A percentile compares a stretch with the other conserved stretches of the same genome.
Conservation (phyloP, 2,329 filamentous ascomycete genomes). For the Paracamarosporium sp. region DNA sequence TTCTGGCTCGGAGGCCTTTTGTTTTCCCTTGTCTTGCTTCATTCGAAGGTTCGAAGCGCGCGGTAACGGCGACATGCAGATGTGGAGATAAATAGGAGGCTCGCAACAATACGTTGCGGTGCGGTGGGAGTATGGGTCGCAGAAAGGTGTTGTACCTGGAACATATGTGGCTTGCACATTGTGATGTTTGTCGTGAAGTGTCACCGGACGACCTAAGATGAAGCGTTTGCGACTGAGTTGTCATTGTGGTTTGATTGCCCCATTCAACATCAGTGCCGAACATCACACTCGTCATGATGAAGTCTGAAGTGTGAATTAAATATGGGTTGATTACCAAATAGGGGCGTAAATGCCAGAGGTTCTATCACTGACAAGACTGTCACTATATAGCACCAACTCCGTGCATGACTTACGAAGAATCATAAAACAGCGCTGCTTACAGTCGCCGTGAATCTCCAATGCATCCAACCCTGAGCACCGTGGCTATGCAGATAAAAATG, state of each 20-base stretch:
- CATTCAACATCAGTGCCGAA: not conserved
- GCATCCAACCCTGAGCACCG: slow-evolving; percentile 27
- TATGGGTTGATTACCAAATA: slow-evolving; percentile 4
- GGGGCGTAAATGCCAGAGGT: slow-evolving; percentile 1
- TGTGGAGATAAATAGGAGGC: not conserved
- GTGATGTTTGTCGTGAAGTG: not conserved
- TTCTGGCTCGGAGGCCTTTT: not conserved
- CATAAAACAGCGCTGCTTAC: slow-evolving; percentile 23
- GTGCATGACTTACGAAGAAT: slow-evolving; percentile 22
- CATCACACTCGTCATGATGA: not conserved
- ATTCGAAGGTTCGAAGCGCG: not conserved
- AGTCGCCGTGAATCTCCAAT: slow-evolving; percentile 26
- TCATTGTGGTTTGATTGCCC: not conserved
- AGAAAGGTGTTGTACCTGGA: not conserved
- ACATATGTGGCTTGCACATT: too few species aligned
- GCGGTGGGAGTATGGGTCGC: not conserved
- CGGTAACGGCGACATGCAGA: not conserved
- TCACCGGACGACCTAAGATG: not conserved
- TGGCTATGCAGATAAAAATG: slow-evolving; percentile 36
- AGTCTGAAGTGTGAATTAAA: not conserved
- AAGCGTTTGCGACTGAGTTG: not conserved
- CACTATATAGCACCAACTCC: slow-evolving; percentile 26
- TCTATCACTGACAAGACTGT: slow-evolving; percentile 14
- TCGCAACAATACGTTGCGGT: not conserved
- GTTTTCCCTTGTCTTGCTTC: not conserved